A percentile compares a stretch with the other conserved stretches of the same genome.
These are phyloP conservation scores for Epichloe baconii DNA, from an alignment of 2,329 filamentous ascomycete species.

Conservation along the genomic window DNA sequence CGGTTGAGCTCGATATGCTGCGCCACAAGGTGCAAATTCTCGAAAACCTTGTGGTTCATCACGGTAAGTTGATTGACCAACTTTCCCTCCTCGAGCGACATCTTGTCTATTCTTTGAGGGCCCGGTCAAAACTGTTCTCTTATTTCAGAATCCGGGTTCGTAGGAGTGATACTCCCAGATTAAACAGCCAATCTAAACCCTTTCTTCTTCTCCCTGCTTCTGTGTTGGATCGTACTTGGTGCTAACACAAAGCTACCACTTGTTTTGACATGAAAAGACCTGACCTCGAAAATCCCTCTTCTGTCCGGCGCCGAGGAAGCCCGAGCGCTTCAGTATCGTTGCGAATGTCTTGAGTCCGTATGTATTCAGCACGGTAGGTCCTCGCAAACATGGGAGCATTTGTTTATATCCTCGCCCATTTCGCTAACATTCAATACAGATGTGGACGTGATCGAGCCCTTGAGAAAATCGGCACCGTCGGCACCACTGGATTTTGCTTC, in stretches of 20 bases:
- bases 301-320: constrained; percentile 45
- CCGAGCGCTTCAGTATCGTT: constrained; percentile 41
- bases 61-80: constrained; percentile 27
- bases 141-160: constrained; percentile 2
- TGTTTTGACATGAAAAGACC: constrained; percentile 10
- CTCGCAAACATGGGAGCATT: background rate
- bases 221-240: background rate
- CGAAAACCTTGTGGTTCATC: constrained; percentile 32
- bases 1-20: constrained; percentile 40
- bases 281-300: constrained; percentile 23
- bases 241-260: constrained; percentile 1
- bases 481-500: constrained; percentile 33
- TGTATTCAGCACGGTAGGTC: constrained; percentile 27
- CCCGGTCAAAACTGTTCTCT: background rate
- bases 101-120: background rate
- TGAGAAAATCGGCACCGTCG: constrained; percentile 16
- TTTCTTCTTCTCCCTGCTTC: background rate
- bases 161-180: too few relatives aligned
- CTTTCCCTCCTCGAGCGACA: background rate
- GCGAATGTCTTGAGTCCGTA: constrained; percentile 42
- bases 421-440: constrained; percentile 9
- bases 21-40: constrained; percentile 40
- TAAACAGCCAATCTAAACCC: too few relatives aligned
- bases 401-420: background rate
- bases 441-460: constrained; percentile 18